Evolutionary conservation across 2,329 filamentous ascomycete species (phyloP), one percentile per base, ranked within the genome.

Genomic region (Phialemoniopsis sp.): DNA sequence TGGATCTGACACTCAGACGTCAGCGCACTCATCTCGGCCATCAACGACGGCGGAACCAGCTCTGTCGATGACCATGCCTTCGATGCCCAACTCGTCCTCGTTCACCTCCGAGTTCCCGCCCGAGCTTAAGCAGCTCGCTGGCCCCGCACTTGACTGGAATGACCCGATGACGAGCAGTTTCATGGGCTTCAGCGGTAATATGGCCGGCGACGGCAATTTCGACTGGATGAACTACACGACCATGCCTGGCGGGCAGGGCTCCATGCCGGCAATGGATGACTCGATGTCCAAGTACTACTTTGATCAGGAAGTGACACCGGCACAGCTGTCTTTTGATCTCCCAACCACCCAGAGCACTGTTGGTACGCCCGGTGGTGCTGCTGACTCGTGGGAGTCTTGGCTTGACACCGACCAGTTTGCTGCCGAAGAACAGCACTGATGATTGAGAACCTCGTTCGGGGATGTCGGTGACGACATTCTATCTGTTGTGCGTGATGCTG

Each of bases 71-170:
- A 5, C 33, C 5, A 13, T 34, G 17, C 33, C 33, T 16, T 19
- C 33, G 9, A 18, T 18, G 17, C 14, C 33, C 18, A 32, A 7
- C 13, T 19, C n/a, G 10, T 37, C 21, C 12, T 30, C 36, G 5
- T 37, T 37, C 28, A 37, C 36, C 13, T 9, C 29, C 15, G 36
- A 37, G 21, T 26, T 37, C 13, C 36, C 36, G 4, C 13, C n/a
- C 28, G 36, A 30, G 21, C 12, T 37, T 15, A 37, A 37, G 28
- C 36, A 37, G 28, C 16, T 37, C 18, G 36, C 36, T 26, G 21
- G 21, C 10, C 21, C 21, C 5, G 15, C 16, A 7, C 18, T 37
- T 26, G 28, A 37, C 21, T 13, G n/a, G 14, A 37, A 30, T 26
- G 36, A 37, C 28, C 36, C 21, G 9, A 15, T 37, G 19, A n/a